These are phyloP conservation scores for Camelina neglecta DNA, from an alignment of 345 rosid genomes.

Conservation along the genomic window DNA sequence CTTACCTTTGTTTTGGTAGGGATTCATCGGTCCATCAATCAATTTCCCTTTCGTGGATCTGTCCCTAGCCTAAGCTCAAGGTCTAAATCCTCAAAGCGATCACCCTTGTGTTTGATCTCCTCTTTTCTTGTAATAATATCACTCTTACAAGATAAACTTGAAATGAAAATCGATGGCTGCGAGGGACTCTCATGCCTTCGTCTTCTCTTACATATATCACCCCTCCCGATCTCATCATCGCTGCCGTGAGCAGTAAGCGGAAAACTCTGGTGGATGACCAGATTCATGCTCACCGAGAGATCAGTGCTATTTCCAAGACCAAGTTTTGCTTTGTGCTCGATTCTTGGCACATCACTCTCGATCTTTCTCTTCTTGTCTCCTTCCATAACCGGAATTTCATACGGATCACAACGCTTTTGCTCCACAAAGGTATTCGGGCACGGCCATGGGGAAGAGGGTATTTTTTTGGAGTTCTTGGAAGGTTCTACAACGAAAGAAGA, in stretches of 20 bases:
- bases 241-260: conserved; percentile 38
- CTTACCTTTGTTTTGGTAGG: conserved; percentile 32
- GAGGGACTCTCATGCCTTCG: conserved; percentile 49
- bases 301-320: conserved; percentile 50
- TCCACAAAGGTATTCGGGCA: conserved; percentile 38
- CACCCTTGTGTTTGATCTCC: conserved; percentile 49
- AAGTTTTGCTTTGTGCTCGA: conserved; percentile 43
- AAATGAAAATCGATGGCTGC: conserved; percentile 53
- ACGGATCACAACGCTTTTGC: conserved; percentile 31
- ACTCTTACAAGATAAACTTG: conserved; percentile 50
- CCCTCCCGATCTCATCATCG: conserved; percentile 45
- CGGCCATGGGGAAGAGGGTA: conserved; percentile 39
- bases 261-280: conserved; percentile 55
- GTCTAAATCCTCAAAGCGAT: conserved; percentile 70
- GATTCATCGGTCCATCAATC: conserved; percentile 35
- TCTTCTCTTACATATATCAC: conserved; percentile 55
- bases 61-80: conserved; percentile 92
- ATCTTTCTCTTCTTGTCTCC: conserved; percentile 49
- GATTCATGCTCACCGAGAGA: conserved; percentile 68
- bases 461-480: conserved; percentile 29
- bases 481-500: conserved; percentile 40
- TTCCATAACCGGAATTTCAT: conserved; percentile 42
- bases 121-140: conserved; percentile 44
- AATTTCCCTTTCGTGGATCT: conserved; percentile 60
- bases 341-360: conserved; percentile 37